Base-by-base conservation (phyloP, 2,329 filamentous ascomycete genomes). In the Sporothrix schenckii region DNA sequence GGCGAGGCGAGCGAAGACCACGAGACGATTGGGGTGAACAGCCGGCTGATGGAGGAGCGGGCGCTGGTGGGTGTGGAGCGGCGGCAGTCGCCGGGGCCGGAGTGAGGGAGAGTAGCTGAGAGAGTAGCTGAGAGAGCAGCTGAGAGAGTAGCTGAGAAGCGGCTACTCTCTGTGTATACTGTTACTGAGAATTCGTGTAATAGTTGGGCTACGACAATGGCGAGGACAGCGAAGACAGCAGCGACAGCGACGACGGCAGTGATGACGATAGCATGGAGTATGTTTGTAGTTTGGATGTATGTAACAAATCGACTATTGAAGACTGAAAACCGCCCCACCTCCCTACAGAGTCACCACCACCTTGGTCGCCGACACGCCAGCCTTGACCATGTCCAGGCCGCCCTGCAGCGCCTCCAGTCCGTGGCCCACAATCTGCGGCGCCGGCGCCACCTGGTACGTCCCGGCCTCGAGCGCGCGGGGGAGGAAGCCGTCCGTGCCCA, bases 21-120 rank as follows among this genome's bases (percentile, higher is more conserved):
- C 44, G 44, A 27, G 9, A 16, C 39, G 13, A 58, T 66, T 19
- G 69, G 69, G 11, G 44, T 67, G 44, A 70, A 70, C 53, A 67
- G 52, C 13, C 61, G 53, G 61, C 30, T 70, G 27, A 60, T 70
- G 41, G 56, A 61, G 4, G 34, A 44, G 56, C 9, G 3, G 56
- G 34, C 24, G 19, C 10, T 61, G 56, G 10, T 13, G 56, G 56
- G 56, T 11, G 56, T 61, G 34, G 56, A 61, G 34, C 11, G 34
- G 34, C 34, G 30, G 30, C 34, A 21, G 56, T 61, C 56, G 39
- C 19, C n/a, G 34, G 56, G 56, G n/a, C 56, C 56, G 34, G 5
- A 2, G 11, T 61, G 39, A 53, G 24, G 24, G 24, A 24, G 24
- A 24, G 24, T 1, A 24, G 24, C 24, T 24, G 24, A 24, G 24